Evolutionary conservation across 164 flowering plant genomes (phyloP).

Genomic region (Macadamia tetraphylla): DNA sequence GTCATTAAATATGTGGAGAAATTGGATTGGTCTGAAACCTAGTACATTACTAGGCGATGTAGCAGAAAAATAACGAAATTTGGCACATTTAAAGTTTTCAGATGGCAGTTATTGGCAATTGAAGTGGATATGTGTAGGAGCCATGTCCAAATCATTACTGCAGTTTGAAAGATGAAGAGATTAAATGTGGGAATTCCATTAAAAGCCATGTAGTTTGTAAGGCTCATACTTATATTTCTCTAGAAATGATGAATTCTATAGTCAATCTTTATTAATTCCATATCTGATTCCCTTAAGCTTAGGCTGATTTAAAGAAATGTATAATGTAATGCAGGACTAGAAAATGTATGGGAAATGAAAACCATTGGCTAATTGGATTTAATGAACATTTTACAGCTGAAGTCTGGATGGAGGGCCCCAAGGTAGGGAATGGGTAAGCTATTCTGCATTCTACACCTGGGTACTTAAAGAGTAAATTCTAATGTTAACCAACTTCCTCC

Average conservation of each 20-base stretch:
- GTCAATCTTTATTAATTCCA: not conserved
- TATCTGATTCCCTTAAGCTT: not conserved
- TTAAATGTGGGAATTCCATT: no score
- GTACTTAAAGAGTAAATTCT: not conserved
- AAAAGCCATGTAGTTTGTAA: no score
- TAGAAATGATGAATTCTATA: not conserved
- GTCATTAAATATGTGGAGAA: no score
- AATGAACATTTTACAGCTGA: conserved; percentile 66
- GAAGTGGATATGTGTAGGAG: no score
- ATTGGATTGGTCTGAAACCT: no score
- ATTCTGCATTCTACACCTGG: conserved; percentile 5
- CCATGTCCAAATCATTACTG: no score
- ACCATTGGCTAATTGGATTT: conserved; percentile 76
- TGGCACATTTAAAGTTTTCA: no score
- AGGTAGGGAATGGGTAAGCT: conserved; percentile 76
- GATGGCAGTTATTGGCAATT: no score
- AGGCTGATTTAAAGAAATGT: not conserved
- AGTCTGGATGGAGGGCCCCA: conserved; percentile 73
- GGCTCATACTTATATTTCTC: not conserved
- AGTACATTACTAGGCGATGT: no score
- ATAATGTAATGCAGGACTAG: conserved; percentile 51
- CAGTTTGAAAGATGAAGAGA: no score
- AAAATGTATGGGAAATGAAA: conserved; percentile 72
- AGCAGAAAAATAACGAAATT: no score
- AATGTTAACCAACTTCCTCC: conserved; percentile 7